Evolutionary conservation across 2,329 filamentous ascomycete genomes (phyloP), one percentile per base, ranked within the genome.

Genomic region (Trichoderma atrobrunneum): DNA sequence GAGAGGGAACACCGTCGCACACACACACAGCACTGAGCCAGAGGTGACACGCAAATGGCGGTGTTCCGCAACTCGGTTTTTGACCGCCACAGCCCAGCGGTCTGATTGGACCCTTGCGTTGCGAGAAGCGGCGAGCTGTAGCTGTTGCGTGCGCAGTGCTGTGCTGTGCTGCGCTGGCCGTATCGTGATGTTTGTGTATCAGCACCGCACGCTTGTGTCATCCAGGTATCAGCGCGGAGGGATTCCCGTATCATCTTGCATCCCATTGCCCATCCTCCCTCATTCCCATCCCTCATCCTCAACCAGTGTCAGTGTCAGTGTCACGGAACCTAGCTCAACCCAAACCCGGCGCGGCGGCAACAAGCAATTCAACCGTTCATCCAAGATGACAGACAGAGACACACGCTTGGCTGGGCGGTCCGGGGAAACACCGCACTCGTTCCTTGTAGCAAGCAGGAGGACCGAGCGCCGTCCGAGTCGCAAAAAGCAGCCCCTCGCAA

Each of bases 1-100:
- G 57, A 34, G 28, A n/a, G 57, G 28, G 7, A 12, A 10, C 28
- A 32, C 56, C 28, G 28, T 34, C 18, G 11, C 57, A 32, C 18
- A 59, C 56, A 18, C 14, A 36, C 14, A 30, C 56, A 59, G 18
- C 11, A 6, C 56, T 32, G 30, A 11, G 43, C 43, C 43, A 21
- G 43, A 21, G n/a, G 18, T 51, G 65, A 48, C 65, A 48, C 65
- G 24, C 57, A 72, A 72, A 71, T 67, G 70, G 70, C 70, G 70
- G 70, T 72, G 70, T 72, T 72, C 11, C 48, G 54, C 51, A 21
- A 10, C 18, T 61, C 54, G 70, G 62, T 43, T 65, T 67, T 67
- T 72, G 70, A 72, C 70, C 70, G 70, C 70, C 70, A 62, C 54
- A 16, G 59, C 39, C 59, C 14, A 59, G 67, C 67, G 56, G 67